phyloP scores from a whole-genome alignment of 371 early-diverging fungal species.

The Cokeromyces recurvatus region DNA sequence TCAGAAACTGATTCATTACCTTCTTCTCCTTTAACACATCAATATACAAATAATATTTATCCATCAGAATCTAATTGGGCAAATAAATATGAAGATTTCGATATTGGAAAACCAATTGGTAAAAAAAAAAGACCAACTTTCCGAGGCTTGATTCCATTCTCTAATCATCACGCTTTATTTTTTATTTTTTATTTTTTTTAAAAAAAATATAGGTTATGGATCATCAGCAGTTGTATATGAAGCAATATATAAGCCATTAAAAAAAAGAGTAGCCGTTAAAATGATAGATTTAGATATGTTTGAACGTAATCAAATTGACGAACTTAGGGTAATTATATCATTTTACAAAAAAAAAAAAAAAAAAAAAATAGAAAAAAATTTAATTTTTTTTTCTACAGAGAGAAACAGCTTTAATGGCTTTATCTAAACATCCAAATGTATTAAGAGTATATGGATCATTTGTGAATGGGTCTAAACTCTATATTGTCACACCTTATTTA shows the following conservation, averaged over 20 bases:
- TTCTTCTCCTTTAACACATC: slow-evolving; percentile 5
- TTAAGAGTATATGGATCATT: slow-evolving; percentile 81
- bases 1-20: slow-evolving; percentile 7
- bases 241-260: slow-evolving; percentile 72
- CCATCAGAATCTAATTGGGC: slow-evolving; percentile 29
- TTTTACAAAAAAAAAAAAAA: neutral
- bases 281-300: slow-evolving; percentile 91
- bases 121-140: neutral
- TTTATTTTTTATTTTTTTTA: neutral
- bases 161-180: neutral
- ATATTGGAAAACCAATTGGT: slow-evolving; percentile 35
- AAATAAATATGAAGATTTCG: slow-evolving; percentile 41
- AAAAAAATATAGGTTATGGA: slow-evolving; percentile 66
- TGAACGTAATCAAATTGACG: slow-evolving; percentile 91
- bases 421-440: slow-evolving; percentile 83
- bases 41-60: neutral
- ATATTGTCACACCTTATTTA: slow-evolving; percentile 81
- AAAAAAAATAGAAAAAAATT: too few relatives aligned
- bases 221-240: slow-evolving; percentile 85
- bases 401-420: slow-evolving; percentile 84
- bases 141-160: neutral
- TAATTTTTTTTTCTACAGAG: slow-evolving; percentile 33
- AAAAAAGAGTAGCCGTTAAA: slow-evolving; percentile 76
- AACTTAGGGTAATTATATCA: slow-evolving; percentile 60
- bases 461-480: slow-evolving; percentile 72